A percentile compares a stretch with the other conserved stretches of the same genome.
These are phyloP conservation scores for Colletotrichum destructivum DNA, from an alignment of 2,329 filamentous ascomycete species.

Conservation along the genomic window DNA sequence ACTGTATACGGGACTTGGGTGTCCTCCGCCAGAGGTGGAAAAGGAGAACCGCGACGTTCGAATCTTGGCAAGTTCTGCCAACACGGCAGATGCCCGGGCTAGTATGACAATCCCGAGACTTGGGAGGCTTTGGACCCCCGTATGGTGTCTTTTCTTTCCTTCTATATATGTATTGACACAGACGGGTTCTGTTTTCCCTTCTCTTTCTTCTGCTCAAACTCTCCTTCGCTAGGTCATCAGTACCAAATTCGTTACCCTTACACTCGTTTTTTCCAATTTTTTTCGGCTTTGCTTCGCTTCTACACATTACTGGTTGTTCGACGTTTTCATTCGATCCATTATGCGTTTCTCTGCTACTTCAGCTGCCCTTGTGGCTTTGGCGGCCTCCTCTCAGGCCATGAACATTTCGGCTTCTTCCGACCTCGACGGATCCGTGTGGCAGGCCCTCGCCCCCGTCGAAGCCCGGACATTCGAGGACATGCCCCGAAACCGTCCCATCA, in stretches of 20 bases:
- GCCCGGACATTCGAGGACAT: slow-evolving; percentile 26
- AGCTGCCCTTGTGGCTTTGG: slow-evolving; percentile 45
- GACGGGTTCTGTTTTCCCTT: not conserved
- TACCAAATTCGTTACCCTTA: slow-evolving; percentile 18
- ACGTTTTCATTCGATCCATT: slow-evolving; percentile 10
- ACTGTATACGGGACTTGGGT: not conserved
- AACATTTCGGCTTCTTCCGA: slow-evolving; percentile 46
- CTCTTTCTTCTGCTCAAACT: not conserved
- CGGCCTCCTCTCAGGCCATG: slow-evolving; percentile 45
- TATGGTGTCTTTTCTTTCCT: not conserved
- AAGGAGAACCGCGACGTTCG: slow-evolving; percentile 5
- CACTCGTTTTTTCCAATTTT: slow-evolving; percentile 24
- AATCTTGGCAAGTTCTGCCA: slow-evolving; percentile 26
- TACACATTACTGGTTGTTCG: not conserved
- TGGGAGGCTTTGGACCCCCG: slow-evolving; percentile 13
- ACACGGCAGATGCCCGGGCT: slow-evolving; percentile 24
- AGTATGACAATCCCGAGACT: slow-evolving; percentile 1
- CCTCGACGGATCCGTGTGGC: slow-evolving; percentile 50
- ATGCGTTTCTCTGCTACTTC: slow-evolving; percentile 47
- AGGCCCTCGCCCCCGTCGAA: slow-evolving; percentile 41
- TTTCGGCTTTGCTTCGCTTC: slow-evolving; percentile 19
- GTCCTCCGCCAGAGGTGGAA: not conserved
- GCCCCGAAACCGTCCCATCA: slow-evolving; percentile 47
- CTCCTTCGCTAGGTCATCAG: slow-evolving; percentile 26
- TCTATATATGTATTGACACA: slow-evolving; percentile 14